Evolutionary conservation across 257 asterid genomes (phyloP).

Genomic region (Scutellaria minor): DNA sequence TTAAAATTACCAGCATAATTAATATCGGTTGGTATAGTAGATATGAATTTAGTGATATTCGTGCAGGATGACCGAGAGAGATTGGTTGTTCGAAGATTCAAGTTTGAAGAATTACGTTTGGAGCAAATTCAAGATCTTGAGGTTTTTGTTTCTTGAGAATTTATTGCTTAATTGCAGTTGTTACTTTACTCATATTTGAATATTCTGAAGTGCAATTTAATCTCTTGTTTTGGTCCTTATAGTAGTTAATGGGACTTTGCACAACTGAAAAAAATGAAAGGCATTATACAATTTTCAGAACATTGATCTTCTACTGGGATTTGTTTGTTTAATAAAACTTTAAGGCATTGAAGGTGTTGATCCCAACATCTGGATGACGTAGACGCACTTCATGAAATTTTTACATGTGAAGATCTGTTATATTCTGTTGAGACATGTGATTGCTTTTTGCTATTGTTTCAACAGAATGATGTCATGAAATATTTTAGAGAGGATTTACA

Average conservation of each 20-base stretch:
- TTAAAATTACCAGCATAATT: background rate
- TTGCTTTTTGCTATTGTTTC: slow-evolving; percentile 24
- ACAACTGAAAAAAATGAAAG: background rate
- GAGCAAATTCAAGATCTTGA: slow-evolving; percentile 99
- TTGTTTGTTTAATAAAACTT: slow-evolving; percentile 2
- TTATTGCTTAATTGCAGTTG: slow-evolving; percentile 19
- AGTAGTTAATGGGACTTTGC: slow-evolving; percentile 6
- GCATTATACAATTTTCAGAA: slow-evolving; percentile 12
- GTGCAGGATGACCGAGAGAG: slow-evolving; percentile 98
- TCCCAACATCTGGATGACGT: background rate
- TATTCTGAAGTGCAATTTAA: background rate
- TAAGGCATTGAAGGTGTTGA: background rate
- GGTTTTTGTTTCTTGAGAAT: slow-evolving; percentile 51
- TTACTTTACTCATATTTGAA: slow-evolving; percentile 5
- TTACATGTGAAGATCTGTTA: slow-evolving; percentile 2
- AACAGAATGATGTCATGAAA: slow-evolving; percentile 86
- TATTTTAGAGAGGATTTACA: slow-evolving; percentile 95
- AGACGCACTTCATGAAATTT: slow-evolving; percentile 10
- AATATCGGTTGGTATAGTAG: background rate
- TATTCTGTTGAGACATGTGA: slow-evolving; percentile 26
- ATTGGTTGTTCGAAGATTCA: slow-evolving; percentile 79
- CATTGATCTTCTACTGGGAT: slow-evolving; percentile 7
- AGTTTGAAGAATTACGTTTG: slow-evolving; percentile 90
- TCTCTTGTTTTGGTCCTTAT: background rate
- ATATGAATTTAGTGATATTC: slow-evolving; percentile 34